Base-by-base conservation (phyloP, 805 yeast species). In the Vanderwaltozyma yarrowii region DNA sequence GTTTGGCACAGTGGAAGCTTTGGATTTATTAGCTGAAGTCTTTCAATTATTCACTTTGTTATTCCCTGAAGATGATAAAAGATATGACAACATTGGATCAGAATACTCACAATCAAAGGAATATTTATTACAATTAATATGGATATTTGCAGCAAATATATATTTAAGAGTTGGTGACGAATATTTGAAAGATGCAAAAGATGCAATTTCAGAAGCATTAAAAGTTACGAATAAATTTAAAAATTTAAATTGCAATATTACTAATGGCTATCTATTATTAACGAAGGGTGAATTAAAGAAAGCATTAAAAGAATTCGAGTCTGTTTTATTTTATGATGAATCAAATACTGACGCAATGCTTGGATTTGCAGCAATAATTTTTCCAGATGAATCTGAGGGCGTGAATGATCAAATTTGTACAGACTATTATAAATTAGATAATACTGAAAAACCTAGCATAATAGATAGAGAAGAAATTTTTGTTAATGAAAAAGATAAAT, bases 101-200 rank as follows among this genome's bases (percentile, higher is more conserved):
- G 41, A 40, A 15, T 41, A 30, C 38, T 48, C 44, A 32, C 42
- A 55, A 31, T 39, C 52, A 1, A 44, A 45, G 13, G 74, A 68
- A 31, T 60, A 63, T 33, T 50, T 75, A 9, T 52, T 78, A 33
- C 85, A 78, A 48, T 66, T 67, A 25, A 51, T 84, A 18, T 87
- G 96, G 95, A 55, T 87, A 35, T 74, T 86, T 73, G 69, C 84
- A 0, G 70, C 86, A 0, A 69, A 70, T 27, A 61, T 85, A 20
- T 86, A 84, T 52, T 62, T 72, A 48, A 71, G 73, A 41, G 15
- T 41, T 0, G 39, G 40, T 10, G 67, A 72, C 5, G 77, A 73
- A 1, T 56, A 73, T 29, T 45, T 62, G 1, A 68, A 64, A 2
- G 94, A 85, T 37, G 76, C 88, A 1, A 77, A 76, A 48, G 76